These are phyloP conservation scores for Solanum verrucosum DNA, from an alignment of 257 asterid species.

Conservation along the genomic window DNA sequence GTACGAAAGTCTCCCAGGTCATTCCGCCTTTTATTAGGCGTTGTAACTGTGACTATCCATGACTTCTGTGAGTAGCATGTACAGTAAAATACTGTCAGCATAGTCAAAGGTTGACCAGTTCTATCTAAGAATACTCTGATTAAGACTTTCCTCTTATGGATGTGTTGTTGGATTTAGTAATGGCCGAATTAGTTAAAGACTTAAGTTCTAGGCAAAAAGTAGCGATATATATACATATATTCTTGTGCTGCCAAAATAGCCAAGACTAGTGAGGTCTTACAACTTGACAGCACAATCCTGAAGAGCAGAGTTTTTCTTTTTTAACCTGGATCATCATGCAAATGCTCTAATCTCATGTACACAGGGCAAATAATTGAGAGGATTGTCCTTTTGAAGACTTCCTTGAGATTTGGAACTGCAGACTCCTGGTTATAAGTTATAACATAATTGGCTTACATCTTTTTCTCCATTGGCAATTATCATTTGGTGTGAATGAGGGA, in stretches of 20 bases:
- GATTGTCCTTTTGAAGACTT: background rate
- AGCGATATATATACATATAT: background rate
- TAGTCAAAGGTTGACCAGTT: background rate
- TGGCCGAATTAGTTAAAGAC: background rate
- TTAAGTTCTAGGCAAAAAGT: background rate
- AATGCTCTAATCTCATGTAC: background rate
- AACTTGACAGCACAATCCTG: background rate
- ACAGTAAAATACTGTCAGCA: background rate
- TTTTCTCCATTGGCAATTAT: background rate
- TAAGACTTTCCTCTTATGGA: background rate
- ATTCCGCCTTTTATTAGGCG: background rate
- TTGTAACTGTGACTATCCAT: background rate
- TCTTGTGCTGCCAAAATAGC: background rate
- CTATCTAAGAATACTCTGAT: background rate
- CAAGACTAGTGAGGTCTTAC: background rate
- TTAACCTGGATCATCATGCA: background rate
- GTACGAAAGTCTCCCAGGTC: too few relatives aligned
- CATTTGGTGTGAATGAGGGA: too few relatives aligned
- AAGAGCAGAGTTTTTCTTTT: too few relatives aligned
- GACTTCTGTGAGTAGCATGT: background rate
- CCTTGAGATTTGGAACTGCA: background rate
- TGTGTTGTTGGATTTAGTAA: background rate
- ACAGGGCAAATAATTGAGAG: background rate
- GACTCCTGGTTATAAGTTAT: background rate
- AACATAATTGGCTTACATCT: background rate